These are phyloP conservation scores for Yamadazyma atmosphaerica DNA, from an alignment of 1,139 yeast species.

Conservation along the genomic window DNA sequence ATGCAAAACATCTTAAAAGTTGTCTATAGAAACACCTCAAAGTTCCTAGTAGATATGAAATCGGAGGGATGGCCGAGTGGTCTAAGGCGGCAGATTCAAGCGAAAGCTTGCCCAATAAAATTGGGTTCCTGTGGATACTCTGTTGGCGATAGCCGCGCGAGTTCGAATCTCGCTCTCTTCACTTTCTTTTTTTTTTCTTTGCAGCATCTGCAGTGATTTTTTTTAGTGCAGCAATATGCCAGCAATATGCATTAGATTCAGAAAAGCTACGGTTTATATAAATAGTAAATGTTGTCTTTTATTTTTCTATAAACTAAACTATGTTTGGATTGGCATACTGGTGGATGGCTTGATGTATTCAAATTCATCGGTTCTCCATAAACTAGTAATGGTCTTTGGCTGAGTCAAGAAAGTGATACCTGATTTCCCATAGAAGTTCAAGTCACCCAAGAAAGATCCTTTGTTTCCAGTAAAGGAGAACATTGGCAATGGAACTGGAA, in stretches of 20 bases:
- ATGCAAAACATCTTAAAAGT: no score
- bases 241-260: no score
- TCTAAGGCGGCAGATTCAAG: constrained; percentile 58
- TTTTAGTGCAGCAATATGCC: no score
- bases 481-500: constrained; percentile 85
- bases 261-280: no score
- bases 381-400: constrained; percentile 72
- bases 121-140: constrained; percentile 16
- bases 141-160: constrained; percentile 70
- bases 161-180: constrained; percentile 84
- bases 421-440: constrained; percentile 78
- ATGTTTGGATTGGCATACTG: constrained; percentile 65
- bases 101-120: constrained; percentile 8
- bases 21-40: no score
- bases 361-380: constrained; percentile 64
- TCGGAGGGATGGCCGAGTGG: constrained; percentile 58
- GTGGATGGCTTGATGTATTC: constrained; percentile 55
- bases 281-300: no score
- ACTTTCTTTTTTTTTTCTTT: constrained; percentile 34
- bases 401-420: constrained; percentile 74
- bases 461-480: constrained; percentile 80
- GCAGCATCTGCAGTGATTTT: background rate
- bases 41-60: no score
- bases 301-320: no score
- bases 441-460: constrained; percentile 75